A percentile compares a stretch with the other conserved stretches of the same genome.
Evolutionary conservation across 768 basidiomycete genomes (phyloP).

Genomic region (Psilocybe subaeruginosa): DNA sequence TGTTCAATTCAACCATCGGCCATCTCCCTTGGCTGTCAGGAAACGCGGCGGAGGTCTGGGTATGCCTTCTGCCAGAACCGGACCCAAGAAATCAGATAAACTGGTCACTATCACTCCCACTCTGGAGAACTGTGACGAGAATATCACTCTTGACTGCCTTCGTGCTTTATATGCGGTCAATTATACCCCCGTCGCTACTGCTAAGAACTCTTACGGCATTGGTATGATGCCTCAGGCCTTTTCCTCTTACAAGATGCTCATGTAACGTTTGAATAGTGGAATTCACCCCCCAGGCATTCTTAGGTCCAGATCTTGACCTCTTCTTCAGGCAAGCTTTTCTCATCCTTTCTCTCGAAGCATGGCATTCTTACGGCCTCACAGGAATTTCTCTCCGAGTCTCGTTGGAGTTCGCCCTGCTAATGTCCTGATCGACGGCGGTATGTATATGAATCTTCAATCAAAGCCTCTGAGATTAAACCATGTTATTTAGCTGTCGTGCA

Average conservation of each 20-base stretch:
- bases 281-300: slow-evolving; percentile 30
- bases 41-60: slow-evolving; percentile 27
- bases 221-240: slow-evolving; percentile 15
- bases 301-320: slow-evolving; percentile 25
- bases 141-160: slow-evolving; percentile 32
- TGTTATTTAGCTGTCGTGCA: slow-evolving; percentile 44
- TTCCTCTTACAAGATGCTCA: not conserved
- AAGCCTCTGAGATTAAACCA: not conserved
- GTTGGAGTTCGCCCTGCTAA: slow-evolving; percentile 37
- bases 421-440: slow-evolving; percentile 38
- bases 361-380: not conserved
- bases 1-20: slow-evolving; percentile 40
- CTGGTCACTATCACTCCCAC: slow-evolving; percentile 24
- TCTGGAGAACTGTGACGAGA: slow-evolving; percentile 27
- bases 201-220: slow-evolving; percentile 30
- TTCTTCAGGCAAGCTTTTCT: slow-evolving; percentile 12
- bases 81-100: slow-evolving; percentile 29
- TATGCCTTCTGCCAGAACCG: slow-evolving; percentile 21
- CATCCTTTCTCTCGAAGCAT: not conserved
- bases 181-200: slow-evolving; percentile 28
- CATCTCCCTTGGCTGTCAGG: slow-evolving; percentile 22
- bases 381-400: slow-evolving; percentile 31
- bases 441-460: not conserved
- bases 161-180: slow-evolving; percentile 29
- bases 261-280: slow-evolving; percentile 18